phyloP scores from a whole-genome alignment of 257 asterid species.

The Gynochthodes officinalis region DNA sequence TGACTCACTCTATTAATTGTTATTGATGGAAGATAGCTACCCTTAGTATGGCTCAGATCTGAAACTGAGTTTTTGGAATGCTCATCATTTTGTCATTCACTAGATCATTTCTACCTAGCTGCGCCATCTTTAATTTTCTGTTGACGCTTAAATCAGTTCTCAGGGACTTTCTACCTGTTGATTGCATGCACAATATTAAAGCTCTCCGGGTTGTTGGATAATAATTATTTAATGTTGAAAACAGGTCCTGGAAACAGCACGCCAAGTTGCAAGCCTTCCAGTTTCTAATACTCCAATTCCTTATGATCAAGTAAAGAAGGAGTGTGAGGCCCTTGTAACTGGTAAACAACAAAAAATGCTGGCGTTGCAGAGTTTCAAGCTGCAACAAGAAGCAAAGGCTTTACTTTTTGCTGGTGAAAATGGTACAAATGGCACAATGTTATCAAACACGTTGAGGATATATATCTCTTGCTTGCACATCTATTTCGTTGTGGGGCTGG shows the following conservation, averaged over 20 bases:
- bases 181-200: background rate
- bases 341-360: constrained; percentile 52
- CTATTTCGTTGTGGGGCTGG: background rate
- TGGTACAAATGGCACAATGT: constrained; percentile 14
- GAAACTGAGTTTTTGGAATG: background rate
- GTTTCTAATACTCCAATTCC: constrained; percentile 41
- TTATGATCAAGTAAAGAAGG: constrained; percentile 48
- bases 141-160: background rate
- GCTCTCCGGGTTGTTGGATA: background rate
- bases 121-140: background rate
- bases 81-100: background rate
- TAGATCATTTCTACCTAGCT: background rate
- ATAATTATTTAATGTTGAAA: background rate
- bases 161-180: background rate
- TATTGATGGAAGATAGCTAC: background rate
- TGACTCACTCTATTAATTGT: background rate
- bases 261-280: constrained; percentile 46
- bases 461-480: constrained; percentile 3
- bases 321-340: constrained; percentile 49
- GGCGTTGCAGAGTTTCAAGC: constrained; percentile 43
- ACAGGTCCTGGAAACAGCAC: constrained; percentile 48
- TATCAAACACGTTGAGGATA: constrained; percentile 25
- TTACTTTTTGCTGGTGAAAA: constrained; percentile 24
- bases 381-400: constrained; percentile 35
- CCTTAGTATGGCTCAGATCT: background rate